Evolutionary conservation across 331 rosid species (phyloP), one percentile per base, ranked within the genome.

Genomic region (Pyrus hybrid): DNA sequence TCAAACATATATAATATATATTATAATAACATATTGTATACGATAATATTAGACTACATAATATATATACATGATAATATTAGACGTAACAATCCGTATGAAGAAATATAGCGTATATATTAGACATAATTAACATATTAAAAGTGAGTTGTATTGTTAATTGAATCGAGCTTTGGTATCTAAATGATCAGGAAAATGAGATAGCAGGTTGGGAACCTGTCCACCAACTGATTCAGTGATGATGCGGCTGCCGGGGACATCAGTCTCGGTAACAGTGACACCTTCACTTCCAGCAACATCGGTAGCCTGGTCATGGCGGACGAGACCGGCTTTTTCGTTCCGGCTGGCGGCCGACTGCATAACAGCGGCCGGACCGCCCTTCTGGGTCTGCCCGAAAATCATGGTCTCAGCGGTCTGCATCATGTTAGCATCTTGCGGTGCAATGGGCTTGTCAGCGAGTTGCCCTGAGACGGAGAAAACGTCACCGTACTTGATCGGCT

Each of bases 381-480:
- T 79, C 67, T 80, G 87, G 37, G 94, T 84, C 51, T 81, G 71
- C 1, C 99, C 96, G 7, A 91, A 65, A 43, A 86, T 88, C 57
- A 79, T 29, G 47, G 79, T 62, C 75, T 92, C 96, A 0, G 93
- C 95, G 0, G 85, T 82, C 81, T 88, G 89, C 97, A 91, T 91
- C 97, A 87, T 90, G 69, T 87, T 84, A 0, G 96, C 98, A 23
- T 90, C 92, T 61, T 76, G 84, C 1, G 95, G 97, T 4, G 96
- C 84, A 7, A 91, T 68, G 1, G 93, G 76, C 79, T 83, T 83
- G 43, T 83, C 11, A 0, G 91, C 89, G 3, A 88, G 93, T 9
- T 90, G 83, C 1, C 91, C 93, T 28, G 86, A 80, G 45, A 93
- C 87, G 5, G 72, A 29, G 32, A 88, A 90, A 70, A 88, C 87